Conservation (phyloP, 495 filamentous ascomycete genomes). For the Lichenothelia convexa region DNA sequence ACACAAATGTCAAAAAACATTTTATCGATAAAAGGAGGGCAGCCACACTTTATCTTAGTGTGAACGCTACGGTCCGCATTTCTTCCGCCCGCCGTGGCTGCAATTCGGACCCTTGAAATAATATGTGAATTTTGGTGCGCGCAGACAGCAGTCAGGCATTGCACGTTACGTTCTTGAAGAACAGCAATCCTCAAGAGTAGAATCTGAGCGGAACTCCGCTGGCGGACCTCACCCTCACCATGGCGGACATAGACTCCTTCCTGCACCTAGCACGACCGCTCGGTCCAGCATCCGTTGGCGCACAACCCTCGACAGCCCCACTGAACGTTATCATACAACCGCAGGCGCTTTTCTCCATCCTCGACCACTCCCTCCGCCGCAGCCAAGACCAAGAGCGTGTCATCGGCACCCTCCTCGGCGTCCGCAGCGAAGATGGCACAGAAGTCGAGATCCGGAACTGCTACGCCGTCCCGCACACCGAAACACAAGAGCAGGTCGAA, state of each 20-base stretch:
- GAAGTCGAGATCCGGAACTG: slow-evolving; percentile 88
- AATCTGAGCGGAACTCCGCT: no score
- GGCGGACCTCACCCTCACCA: no score
- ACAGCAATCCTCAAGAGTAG: no score
- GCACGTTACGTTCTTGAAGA: no score
- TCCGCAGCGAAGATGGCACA: slow-evolving; percentile 83
- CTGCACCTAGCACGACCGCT: slow-evolving; percentile 87
- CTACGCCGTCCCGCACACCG: slow-evolving; percentile 95
- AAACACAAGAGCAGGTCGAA: slow-evolving; percentile 95
- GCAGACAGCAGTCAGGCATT: no score
- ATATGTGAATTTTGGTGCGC: no score
- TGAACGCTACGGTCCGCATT: no score
- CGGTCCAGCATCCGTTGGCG: slow-evolving; percentile 57
- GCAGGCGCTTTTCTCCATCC: slow-evolving; percentile 90
- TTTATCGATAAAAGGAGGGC: no score
- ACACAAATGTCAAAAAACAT: no score
- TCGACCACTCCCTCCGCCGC: slow-evolving; percentile 87
- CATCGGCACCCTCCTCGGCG: slow-evolving; percentile 86
- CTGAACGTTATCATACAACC: slow-evolving; percentile 87
- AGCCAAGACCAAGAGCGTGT: slow-evolving; percentile 82
- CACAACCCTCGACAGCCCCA: slow-evolving; percentile 69
- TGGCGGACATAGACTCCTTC: slow-evolving; percentile 74
- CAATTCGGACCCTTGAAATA: no score
- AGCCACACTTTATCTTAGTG: no score
- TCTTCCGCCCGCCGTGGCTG: no score